A percentile compares a stretch with the other conserved stretches of the same genome.
These are phyloP conservation scores for Coemansia sp. DNA, from an alignment of 192 early-diverging fungal species.

Conservation along the genomic window DNA sequence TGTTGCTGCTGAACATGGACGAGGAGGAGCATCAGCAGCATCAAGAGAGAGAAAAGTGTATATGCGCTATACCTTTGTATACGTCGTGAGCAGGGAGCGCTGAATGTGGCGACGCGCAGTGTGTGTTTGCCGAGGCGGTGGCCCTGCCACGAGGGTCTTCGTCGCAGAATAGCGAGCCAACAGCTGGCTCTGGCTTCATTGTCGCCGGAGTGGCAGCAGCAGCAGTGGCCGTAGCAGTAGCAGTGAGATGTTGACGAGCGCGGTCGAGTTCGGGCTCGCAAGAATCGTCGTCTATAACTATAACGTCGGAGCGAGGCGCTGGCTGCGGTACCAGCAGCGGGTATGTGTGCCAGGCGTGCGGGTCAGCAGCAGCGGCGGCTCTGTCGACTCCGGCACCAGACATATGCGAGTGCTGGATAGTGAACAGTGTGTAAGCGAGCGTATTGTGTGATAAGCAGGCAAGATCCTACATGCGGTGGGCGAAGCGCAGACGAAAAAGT, in stretches of 20 bases:
- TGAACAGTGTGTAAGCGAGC: background rate
- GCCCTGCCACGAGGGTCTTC: background rate
- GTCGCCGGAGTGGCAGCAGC: conserved; percentile 4
- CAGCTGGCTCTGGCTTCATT: conserved; percentile 1
- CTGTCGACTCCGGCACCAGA: conserved; percentile 36
- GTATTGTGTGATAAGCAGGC: background rate
- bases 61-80: conserved; percentile 9
- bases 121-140: conserved; percentile 11
- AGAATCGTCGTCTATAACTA: conserved; percentile 44
- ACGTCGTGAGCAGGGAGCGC: background rate
- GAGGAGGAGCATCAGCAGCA: background rate
- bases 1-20: background rate
- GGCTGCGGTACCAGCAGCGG: conserved; percentile 19
- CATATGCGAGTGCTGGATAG: conserved; percentile 16
- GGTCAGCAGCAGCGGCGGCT: conserved; percentile 30
- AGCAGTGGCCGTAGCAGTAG: conserved; percentile 6
- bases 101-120: conserved; percentile 21
- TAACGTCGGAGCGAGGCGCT: conserved; percentile 23
- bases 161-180: background rate
- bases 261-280: conserved; percentile 34
- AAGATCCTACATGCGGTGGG: conserved; percentile 7
- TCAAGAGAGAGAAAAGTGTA: background rate
- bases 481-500: background rate
- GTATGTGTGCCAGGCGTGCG: conserved; percentile 33
- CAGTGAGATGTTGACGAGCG: conserved; percentile 1